Evolutionary conservation across 306 rosid species (phyloP), one percentile per base, ranked within the genome.

Genomic region (Gastrolobium bilobum): DNA sequence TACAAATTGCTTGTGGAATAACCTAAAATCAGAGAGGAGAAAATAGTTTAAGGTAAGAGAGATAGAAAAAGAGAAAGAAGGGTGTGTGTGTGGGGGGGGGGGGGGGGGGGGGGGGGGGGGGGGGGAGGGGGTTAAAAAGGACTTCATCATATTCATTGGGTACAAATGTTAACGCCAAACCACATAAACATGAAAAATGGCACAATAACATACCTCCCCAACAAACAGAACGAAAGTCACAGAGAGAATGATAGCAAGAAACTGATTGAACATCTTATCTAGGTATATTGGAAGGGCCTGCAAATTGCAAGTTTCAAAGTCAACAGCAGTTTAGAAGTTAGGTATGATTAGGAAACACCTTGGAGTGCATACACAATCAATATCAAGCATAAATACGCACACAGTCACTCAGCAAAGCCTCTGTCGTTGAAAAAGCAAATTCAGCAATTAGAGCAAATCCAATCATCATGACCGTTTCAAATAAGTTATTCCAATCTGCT

Each of bases 281-380:
- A 95, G 86, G 85, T 91, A 93, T 77, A 93, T 68, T 0, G 99
- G 99, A 84, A 95, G 98, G 6, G 98, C 99, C 99, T 95, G 92
- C 83, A 78, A 15, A 87, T 82, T 60, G 57, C 67, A 86, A 76
- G 67, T 73, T 69, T 54, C 78, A 78, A 81, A 84, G 75, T 37
- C 86, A 88, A 81, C 10, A 69, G 20, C 40, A 31, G 47, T 33
- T 68, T 37, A 39, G 43, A 81, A 43, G 56, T 57, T 67, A 85
- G 37, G 38, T 52, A 56, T 70, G 50, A 47, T 63, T 37, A 70
- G 46, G 42, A 48, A 77, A 33, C 78, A 57, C 4, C 9, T 43
- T 34, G 9, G 76, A 76, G 43, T 31, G 10, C 50, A 67, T 38
- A 39, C 38, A 43, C 6, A 61, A 33, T 31, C 34, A 62, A 53